Evolutionary conservation across 768 basidiomycete species (phyloP), one percentile per base, ranked within the genome.

Genomic region (Phylloporus arenicola): DNA sequence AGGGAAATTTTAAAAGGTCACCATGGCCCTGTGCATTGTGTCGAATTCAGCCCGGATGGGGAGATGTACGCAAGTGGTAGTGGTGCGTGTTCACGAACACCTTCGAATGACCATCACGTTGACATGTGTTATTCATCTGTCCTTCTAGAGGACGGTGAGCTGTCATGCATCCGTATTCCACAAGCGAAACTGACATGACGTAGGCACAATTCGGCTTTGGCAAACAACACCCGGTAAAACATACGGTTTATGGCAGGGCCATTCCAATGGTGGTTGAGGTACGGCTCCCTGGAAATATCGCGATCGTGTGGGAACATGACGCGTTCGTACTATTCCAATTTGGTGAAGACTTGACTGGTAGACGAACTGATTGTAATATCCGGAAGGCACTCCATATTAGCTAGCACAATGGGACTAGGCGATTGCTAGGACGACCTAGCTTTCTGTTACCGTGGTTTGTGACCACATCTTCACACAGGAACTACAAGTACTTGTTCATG

Each of bases 31-130:
- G 94, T 98, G 16, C 92, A 95, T 60, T 91, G 89, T 48, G 86
- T 95, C 42, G 86, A 89, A 60, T 95, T 86, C 68, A 91, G 88
- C 63, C 95, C 95, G 1, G 95, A 98, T 65, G 95, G 95, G 20
- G 96, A 98, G 74, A 81, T 96, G 76, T 98, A 91, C 67, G 95
- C 95, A 31, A 93, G 90, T 61, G 96, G 95, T 45, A 94, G 91
- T 60, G 95, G 95, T 86, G 68, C 74, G 89, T 81, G 20, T 47
- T 34, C 7, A 49, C 45, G 46, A 25, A 37, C 30, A 31, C 30
- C 43, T 47, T 49, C 55, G 60, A 41, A 57, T 41, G n/a, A 22
- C 14, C 14, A 46, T 55, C 20, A 52, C 49, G 27, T 53, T 41
- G 27, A 53, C 14, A 9, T 40, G 27, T 34, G 27, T 47, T 7